Percentiles rank a stretch among this genome's conserved stretches.
phyloP scores from a whole-genome alignment of 2,329 filamentous ascomycete species.

The Colletotrichum lupini region DNA sequence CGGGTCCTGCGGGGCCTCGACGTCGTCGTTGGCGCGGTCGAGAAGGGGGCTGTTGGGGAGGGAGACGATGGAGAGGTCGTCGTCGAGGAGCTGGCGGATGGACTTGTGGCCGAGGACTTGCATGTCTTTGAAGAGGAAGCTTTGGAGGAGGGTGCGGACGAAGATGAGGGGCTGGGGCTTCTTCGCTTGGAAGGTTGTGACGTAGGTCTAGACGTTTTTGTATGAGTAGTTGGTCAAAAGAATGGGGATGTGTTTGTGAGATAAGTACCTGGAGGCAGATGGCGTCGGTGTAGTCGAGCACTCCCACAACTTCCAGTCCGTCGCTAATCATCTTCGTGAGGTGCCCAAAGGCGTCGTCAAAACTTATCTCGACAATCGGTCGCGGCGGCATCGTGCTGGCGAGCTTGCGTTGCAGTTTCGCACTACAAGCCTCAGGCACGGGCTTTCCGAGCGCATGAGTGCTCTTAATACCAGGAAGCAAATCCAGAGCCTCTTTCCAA shows the following conservation, averaged over 20 bases:
- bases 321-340: conserved; percentile 79
- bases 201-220: conserved; percentile 68
- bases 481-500: conserved; percentile 61
- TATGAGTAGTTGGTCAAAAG: background rate
- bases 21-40: conserved; percentile 78
- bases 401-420: conserved; percentile 89
- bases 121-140: conserved; percentile 79
- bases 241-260: background rate
- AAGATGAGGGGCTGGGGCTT: conserved; percentile 87
- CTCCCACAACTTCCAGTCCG: conserved; percentile 73
- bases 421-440: conserved; percentile 85
- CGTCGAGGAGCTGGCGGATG: conserved; percentile 80
- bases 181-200: conserved; percentile 79
- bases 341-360: conserved; percentile 77
- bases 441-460: conserved; percentile 71
- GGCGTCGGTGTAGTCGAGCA: conserved; percentile 75
- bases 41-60: conserved; percentile 78
- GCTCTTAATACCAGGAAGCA: conserved; percentile 67
- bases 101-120: conserved; percentile 75
- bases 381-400: conserved; percentile 94
- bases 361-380: conserved; percentile 83
- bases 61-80: conserved; percentile 82
- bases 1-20: conserved; percentile 79
- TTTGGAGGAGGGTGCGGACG: conserved; percentile 82
- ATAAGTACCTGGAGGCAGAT: conserved; percentile 74